phyloP scores from a whole-genome alignment of 2,329 filamentous ascomycete species.

The Lecanicillium sp. region DNA sequence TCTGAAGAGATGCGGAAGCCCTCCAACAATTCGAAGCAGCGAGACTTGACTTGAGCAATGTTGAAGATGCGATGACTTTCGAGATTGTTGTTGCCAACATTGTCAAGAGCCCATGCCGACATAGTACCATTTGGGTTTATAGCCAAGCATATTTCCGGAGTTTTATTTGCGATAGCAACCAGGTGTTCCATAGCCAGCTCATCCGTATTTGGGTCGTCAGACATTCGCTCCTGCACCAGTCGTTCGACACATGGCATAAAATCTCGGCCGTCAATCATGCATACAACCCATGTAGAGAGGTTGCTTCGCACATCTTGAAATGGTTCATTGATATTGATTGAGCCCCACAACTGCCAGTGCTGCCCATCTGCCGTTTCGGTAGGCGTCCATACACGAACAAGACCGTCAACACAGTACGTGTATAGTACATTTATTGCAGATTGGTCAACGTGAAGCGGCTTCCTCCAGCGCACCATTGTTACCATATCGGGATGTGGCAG shows the following conservation, averaged over 20 bases:
- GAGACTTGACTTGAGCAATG: slow-evolving; percentile 67
- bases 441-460: slow-evolving; percentile 70
- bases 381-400: slow-evolving; percentile 77
- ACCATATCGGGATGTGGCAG: slow-evolving; percentile 76
- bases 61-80: slow-evolving; percentile 71
- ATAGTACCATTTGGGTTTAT: slow-evolving; percentile 79
- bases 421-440: slow-evolving; percentile 82
- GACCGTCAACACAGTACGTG: slow-evolving; percentile 75
- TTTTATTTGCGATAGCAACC: slow-evolving; percentile 77
- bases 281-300: slow-evolving; percentile 40
- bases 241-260: slow-evolving; percentile 72
- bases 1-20: slow-evolving; percentile 22
- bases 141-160: slow-evolving; percentile 80
- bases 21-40: slow-evolving; percentile 44
- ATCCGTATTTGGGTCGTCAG: slow-evolving; percentile 51
- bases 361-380: slow-evolving; percentile 66
- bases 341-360: slow-evolving; percentile 71
- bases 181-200: slow-evolving; percentile 76
- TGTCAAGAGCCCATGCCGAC: slow-evolving; percentile 90
- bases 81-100: slow-evolving; percentile 65
- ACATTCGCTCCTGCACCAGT: slow-evolving; percentile 57
- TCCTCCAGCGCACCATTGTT: slow-evolving; percentile 81
- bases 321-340: slow-evolving; percentile 68
- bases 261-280: slow-evolving; percentile 77
- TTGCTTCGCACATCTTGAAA: slow-evolving; percentile 44